A percentile compares a stretch with the other conserved stretches of the same genome.
phyloP scores from a whole-genome alignment of 768 basidiomycete species.

The Tylopilus intermedius region DNA sequence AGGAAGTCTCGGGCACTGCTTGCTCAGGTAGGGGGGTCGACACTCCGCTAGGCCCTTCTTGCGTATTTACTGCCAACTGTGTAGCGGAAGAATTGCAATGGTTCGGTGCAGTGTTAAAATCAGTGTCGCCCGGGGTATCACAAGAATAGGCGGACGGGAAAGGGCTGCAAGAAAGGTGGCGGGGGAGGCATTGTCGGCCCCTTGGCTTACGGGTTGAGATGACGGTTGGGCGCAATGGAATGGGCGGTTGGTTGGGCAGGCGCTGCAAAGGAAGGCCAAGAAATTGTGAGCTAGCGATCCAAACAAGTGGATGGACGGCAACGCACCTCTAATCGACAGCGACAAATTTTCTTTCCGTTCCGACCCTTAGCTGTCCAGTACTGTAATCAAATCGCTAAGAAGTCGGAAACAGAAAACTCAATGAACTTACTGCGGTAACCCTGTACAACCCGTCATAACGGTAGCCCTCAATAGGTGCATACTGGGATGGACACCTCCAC shows the following conservation, averaged over 20 bases:
- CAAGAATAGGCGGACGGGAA: not conserved
- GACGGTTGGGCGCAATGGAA: slow-evolving; percentile 11
- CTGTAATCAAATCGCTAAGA: slow-evolving; percentile 5
- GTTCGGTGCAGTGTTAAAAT: not conserved
- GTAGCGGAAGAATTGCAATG: not conserved
- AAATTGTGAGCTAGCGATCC: not conserved
- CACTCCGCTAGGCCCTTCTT: not conserved
- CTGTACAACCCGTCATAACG: slow-evolving; percentile 32
- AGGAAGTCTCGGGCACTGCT: not conserved
- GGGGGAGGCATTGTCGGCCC: not conserved
- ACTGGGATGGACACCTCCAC: slow-evolving; percentile 15
- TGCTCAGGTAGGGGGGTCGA: not conserved
- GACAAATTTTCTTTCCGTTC: slow-evolving; percentile 18
- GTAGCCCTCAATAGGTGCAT: slow-evolving; percentile 23
- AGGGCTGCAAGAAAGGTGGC: not conserved
- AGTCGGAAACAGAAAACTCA: not conserved
- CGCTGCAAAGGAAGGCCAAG: slow-evolving; percentile 14
- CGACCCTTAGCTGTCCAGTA: slow-evolving; percentile 19
- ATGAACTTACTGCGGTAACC: slow-evolving; percentile 16
- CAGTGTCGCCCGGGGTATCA: not conserved
- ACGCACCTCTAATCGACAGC: slow-evolving; percentile 24
- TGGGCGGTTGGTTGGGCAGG: slow-evolving; percentile 22
- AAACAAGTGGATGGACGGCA: not conserved
- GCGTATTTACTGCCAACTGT: not conserved
- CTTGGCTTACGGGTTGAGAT: not conserved